A percentile compares a stretch with the other conserved stretches of the same genome.
Conservation (phyloP, 306 rosid genomes). For the Pyrus pyrifolia region DNA sequence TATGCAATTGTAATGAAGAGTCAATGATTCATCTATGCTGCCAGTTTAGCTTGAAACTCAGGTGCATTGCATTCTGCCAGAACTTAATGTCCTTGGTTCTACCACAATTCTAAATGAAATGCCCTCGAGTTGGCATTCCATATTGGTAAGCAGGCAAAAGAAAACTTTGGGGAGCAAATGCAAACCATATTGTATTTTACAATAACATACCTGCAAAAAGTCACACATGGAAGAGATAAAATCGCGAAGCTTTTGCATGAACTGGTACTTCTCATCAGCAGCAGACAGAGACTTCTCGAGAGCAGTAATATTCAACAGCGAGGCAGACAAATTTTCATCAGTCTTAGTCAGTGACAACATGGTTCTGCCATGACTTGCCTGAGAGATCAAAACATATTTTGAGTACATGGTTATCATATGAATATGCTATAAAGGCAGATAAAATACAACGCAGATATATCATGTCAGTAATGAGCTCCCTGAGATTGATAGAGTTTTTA, state of each 20-base stretch:
- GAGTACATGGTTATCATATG: background rate
- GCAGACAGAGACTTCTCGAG: constrained; percentile 63
- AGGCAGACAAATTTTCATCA: constrained; percentile 63
- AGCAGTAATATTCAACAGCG: constrained; percentile 63
- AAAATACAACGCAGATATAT: background rate
- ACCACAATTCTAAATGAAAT: background rate
- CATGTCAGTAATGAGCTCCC: background rate
- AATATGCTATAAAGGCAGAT: background rate
- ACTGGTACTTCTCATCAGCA: constrained; percentile 78
- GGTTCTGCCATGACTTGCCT: constrained; percentile 82
- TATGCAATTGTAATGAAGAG: background rate
- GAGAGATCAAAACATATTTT: constrained; percentile 13
- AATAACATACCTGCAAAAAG: constrained; percentile 69
- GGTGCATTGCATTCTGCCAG: background rate
- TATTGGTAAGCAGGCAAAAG: background rate
- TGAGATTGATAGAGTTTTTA: background rate
- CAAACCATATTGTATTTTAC: background rate
- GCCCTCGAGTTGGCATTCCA: background rate
- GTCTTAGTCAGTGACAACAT: constrained; percentile 49
- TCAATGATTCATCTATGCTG: background rate
- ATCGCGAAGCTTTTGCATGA: constrained; percentile 78
- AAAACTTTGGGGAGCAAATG: background rate
- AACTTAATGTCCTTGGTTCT: background rate
- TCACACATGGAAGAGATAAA: constrained; percentile 72
- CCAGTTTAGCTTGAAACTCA: background rate